Base-by-base conservation (phyloP, 805 yeast genomes). In the Candida quercuum region DNA sequence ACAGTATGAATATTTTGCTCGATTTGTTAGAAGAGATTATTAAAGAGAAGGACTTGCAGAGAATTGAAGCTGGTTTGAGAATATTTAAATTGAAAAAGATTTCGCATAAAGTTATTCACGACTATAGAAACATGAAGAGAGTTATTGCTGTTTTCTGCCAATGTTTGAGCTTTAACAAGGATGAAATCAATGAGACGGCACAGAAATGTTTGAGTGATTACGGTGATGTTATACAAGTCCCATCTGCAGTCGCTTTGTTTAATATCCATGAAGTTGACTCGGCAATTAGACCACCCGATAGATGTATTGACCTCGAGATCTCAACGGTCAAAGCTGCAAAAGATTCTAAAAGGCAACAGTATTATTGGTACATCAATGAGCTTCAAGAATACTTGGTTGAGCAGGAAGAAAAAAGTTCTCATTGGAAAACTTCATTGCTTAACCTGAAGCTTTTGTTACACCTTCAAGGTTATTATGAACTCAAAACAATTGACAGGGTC, bases 291-390 rank as follows among this genome's bases (percentile, higher is more conserved):
- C 91, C 91, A 1, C 79, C 81, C 0, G 89, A 80, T 49, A 63
- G 60, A 17, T 63, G 60, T 15, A 72, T 80, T 36, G 79, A 74
- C 33, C 44, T 69, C 21, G 86, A 82, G 51, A 71, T 84, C 20
- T 60, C 67, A 14, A 75, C 81, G 0, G 76, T 85, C 12, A 69
- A 64, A 30, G 42, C 63, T n/a, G 89, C 89, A 0, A 85, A 85
- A 47, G 74, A 72, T 16, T 64, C 59, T 36, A 85, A 82, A 54
- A 64, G 81, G 43, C 52, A 52, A 9, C 25, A 57, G 0, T 72
- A 72, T 39, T 46, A 69, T 16, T 60, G 63, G 0, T 52, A 67
- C 14, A 46, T 83, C 22, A 48, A 52, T 3, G 59, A 59, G 11
- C 49, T 82, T 7, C 77, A 77, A 41, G 56, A 57, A 5, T 41